These are phyloP conservation scores for Pelargonium cotyledonis DNA, from an alignment of 441 rosid species.

Conservation along the genomic window DNA sequence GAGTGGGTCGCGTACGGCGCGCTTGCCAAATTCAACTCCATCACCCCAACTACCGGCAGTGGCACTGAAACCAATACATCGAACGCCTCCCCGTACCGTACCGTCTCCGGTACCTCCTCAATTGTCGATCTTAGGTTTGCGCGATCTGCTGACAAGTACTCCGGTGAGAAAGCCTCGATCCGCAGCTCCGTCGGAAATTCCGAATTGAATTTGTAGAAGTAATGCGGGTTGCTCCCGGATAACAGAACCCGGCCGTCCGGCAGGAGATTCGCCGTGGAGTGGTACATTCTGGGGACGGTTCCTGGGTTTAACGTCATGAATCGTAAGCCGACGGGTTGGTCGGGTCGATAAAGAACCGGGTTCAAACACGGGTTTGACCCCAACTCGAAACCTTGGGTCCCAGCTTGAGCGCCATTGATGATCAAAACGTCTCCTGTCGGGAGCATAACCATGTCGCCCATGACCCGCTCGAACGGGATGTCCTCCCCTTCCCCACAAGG, in stretches of 20 bases:
- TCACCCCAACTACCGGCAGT: constrained; percentile 59
- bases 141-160: constrained; percentile 52
- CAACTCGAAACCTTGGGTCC: constrained; percentile 60
- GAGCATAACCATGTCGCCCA: constrained; percentile 67
- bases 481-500: constrained; percentile 68
- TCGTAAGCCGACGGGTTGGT: constrained; percentile 52
- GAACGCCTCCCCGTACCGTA: constrained; percentile 58
- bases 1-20: constrained; percentile 66
- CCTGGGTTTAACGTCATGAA: constrained; percentile 63
- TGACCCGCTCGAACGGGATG: constrained; percentile 60
- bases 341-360: constrained; percentile 57
- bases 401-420: constrained; percentile 64
- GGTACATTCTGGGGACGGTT: constrained; percentile 54
- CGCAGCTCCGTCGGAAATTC: constrained; percentile 56
- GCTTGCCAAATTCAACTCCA: constrained; percentile 52
- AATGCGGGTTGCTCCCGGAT: constrained; percentile 71
- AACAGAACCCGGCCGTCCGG: constrained; percentile 56
- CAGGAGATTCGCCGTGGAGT: constrained; percentile 61
- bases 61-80: constrained; percentile 43
- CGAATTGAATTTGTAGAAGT: constrained; percentile 41
- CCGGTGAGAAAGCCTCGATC: constrained; percentile 61
- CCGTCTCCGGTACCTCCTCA: constrained; percentile 39
- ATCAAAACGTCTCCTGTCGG: constrained; percentile 54
- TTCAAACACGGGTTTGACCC: constrained; percentile 50
- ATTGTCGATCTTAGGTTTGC: constrained; percentile 51